A percentile compares a stretch with the other conserved stretches of the same genome.
Evolutionary conservation across 768 basidiomycete species (phyloP).

Genomic region (Calocera cornea): DNA sequence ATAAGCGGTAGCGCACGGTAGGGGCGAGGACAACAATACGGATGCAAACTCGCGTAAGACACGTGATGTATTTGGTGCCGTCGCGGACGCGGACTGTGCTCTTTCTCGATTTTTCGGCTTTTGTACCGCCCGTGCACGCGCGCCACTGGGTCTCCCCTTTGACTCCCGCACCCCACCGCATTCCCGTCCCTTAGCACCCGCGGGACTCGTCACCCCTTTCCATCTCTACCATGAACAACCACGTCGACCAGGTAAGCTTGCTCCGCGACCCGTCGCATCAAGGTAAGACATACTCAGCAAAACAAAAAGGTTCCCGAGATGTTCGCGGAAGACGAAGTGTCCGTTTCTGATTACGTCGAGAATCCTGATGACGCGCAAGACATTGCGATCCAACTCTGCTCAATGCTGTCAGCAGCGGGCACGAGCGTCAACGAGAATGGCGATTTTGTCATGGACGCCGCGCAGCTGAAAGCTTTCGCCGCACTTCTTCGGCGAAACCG

Average conservation of each 20-base stretch:
- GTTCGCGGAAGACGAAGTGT: neutral
- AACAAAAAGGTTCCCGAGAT: neutral
- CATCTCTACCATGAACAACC: neutral
- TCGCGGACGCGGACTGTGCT: neutral
- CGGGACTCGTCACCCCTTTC: neutral
- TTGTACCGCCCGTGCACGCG: neutral
- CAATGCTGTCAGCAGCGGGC: neutral
- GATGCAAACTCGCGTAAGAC: neutral
- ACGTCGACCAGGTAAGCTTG: neutral
- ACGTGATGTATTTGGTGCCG: conserved; percentile 3
- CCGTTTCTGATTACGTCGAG: neutral
- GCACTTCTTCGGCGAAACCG: neutral
- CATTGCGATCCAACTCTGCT: neutral
- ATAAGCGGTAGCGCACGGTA: neutral
- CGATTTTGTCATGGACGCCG: neutral
- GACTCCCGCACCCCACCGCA: neutral
- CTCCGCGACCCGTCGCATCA: neutral
- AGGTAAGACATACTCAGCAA: neutral
- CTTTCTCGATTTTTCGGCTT: conserved; percentile 5
- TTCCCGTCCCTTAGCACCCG: neutral
- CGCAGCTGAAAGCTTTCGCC: neutral
- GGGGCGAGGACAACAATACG: neutral
- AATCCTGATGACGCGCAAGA: neutral
- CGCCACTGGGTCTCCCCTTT: neutral
- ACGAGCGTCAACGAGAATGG: neutral